phyloP scores from a whole-genome alignment of 1,284 basidiomycete genomes.

The Golubevia sp. region DNA sequence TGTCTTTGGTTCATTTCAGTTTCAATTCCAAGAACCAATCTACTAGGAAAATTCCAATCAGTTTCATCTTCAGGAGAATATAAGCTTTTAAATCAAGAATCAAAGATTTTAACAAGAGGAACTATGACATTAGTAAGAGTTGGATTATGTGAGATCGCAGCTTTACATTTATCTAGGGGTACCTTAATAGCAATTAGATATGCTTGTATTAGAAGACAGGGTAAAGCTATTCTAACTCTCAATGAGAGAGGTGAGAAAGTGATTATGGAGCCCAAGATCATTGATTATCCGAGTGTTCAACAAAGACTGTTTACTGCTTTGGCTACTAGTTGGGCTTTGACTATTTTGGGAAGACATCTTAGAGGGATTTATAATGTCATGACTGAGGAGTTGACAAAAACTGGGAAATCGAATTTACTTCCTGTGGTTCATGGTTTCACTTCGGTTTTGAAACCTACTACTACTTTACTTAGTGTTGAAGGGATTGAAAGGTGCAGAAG shows the following conservation, averaged over 20 bases:
- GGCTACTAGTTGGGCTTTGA: slow-evolving; percentile 34
- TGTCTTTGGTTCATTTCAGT: slow-evolving; percentile 30
- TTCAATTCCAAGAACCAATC: slow-evolving; percentile 27
- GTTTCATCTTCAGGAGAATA: slow-evolving; percentile 30
- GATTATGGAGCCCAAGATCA: slow-evolving; percentile 32
- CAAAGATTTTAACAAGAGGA: slow-evolving; percentile 37
- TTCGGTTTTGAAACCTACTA: slow-evolving; percentile 37
- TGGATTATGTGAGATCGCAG: slow-evolving; percentile 38
- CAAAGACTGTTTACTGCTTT: slow-evolving; percentile 35
- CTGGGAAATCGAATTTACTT: slow-evolving; percentile 23
- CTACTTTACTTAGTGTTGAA: slow-evolving; percentile 31
- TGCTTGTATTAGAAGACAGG: slow-evolving; percentile 32
- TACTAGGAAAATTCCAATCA: slow-evolving; percentile 32
- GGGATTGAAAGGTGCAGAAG: slow-evolving; percentile 34
- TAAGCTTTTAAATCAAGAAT: slow-evolving; percentile 25
- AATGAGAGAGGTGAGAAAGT: not conserved
- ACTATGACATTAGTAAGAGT: slow-evolving; percentile 45
- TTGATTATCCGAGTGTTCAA: slow-evolving; percentile 38
- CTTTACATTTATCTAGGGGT: slow-evolving; percentile 34
- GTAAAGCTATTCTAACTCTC: slow-evolving; percentile 20
- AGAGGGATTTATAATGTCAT: slow-evolving; percentile 28
- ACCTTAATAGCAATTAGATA: slow-evolving; percentile 37
- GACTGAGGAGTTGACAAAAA: slow-evolving; percentile 22
- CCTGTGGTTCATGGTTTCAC: slow-evolving; percentile 41
- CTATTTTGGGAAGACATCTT: slow-evolving; percentile 30